Evolutionary conservation across 495 filamentous ascomycete species (phyloP).

Genomic region (Trichoderma virens): DNA sequence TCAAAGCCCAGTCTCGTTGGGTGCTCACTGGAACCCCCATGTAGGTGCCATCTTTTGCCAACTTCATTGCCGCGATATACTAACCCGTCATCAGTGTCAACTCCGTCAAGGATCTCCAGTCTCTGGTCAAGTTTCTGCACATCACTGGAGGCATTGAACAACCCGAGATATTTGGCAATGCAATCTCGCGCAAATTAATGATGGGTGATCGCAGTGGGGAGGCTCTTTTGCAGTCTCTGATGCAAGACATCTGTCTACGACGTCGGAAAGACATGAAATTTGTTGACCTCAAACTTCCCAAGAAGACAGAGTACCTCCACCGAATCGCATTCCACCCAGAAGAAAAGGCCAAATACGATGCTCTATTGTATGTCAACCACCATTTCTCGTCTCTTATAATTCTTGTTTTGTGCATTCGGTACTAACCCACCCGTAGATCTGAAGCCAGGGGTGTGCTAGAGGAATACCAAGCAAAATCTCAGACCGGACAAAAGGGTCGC

Average conservation of each 20-base stretch:
- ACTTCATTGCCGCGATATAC: not conserved
- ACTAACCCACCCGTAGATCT: constrained; percentile 33
- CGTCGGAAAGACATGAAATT: constrained; percentile 88
- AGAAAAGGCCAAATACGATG: constrained; percentile 74
- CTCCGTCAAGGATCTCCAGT: constrained; percentile 74
- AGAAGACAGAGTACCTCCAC: constrained; percentile 74
- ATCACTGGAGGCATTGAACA: constrained; percentile 73
- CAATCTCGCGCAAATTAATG: constrained; percentile 65
- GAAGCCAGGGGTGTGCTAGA: constrained; percentile 69
- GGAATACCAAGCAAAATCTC: constrained; percentile 41
- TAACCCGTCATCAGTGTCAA: constrained; percentile 46
- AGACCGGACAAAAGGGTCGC: constrained; percentile 35
- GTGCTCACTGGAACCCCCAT: constrained; percentile 76
- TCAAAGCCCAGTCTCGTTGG: constrained; percentile 73
- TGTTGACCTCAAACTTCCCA: constrained; percentile 72
- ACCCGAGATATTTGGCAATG: constrained; percentile 63
- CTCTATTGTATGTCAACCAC: constrained; percentile 47
- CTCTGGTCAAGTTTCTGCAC: constrained; percentile 68
- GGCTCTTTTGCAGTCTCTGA: constrained; percentile 64
- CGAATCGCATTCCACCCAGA: constrained; percentile 66
- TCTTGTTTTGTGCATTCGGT: constrained; percentile 6
- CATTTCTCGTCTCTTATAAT: not conserved
- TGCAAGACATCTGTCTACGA: constrained; percentile 74
- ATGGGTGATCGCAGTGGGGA: constrained; percentile 45
- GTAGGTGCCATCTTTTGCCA: constrained; percentile 20